Percentiles rank a stretch among this genome's conserved stretches.
These are phyloP conservation scores for Jatropha podagrica DNA, from an alignment of 441 rosid genomes.

Conservation along the genomic window DNA sequence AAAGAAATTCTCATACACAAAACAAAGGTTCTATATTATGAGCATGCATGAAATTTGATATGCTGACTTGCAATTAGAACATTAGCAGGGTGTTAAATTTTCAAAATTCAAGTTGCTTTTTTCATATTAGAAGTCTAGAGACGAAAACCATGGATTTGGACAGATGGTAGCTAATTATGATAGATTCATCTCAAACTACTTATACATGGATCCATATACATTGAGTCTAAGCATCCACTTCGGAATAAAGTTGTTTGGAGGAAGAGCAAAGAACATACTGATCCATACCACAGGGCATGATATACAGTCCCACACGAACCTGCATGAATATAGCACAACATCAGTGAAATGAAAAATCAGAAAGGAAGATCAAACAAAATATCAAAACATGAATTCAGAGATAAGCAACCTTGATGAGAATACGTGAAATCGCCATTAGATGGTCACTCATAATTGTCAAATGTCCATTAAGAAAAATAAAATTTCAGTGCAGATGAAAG, in stretches of 20 bases:
- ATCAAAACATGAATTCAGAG: conserved; percentile 3
- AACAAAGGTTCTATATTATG: background rate
- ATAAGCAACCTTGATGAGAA: background rate
- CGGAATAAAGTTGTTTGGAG: conserved; percentile 26
- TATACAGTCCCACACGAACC: conserved; percentile 98
- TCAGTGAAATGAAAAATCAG: conserved; percentile 27
- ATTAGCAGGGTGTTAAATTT: background rate
- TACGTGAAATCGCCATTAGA: background rate
- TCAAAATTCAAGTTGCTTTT: conserved; percentile 13
- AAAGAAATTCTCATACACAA: background rate
- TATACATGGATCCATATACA: conserved; percentile 16
- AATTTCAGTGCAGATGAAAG: background rate
- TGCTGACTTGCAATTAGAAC: background rate
- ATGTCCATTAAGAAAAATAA: background rate
- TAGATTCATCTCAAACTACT: conserved; percentile 18
- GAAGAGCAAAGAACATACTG: conserved; percentile 75
- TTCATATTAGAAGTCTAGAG: background rate
- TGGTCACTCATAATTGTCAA: background rate
- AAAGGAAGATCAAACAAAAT: conserved; percentile 23
- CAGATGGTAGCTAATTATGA: conserved; percentile 10
- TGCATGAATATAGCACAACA: conserved; percentile 35
- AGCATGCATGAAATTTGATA: conserved; percentile 6
- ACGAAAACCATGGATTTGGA: conserved; percentile 4
- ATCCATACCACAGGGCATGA: conserved; percentile 97
- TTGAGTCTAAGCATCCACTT: conserved; percentile 15